These are phyloP conservation scores for Quercus bicolor DNA, from an alignment of 306 rosid genomes.

Conservation along the genomic window DNA sequence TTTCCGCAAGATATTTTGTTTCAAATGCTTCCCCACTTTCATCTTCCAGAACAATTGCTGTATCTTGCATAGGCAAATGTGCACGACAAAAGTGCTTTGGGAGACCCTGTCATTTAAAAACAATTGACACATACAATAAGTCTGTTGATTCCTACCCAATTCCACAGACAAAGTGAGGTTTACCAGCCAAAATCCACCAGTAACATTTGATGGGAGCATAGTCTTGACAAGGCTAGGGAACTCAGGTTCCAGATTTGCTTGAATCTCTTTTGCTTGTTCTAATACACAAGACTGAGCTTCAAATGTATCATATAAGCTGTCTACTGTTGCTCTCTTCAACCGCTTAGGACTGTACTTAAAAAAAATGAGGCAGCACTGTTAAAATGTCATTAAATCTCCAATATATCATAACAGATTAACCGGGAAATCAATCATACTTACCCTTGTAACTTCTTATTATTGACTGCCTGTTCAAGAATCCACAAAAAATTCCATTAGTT, in stretches of 20 bases:
- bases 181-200: constrained; percentile 58
- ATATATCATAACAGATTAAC: not conserved
- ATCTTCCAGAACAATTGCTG: constrained; percentile 44
- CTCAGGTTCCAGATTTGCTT: constrained; percentile 27
- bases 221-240: constrained; percentile 33
- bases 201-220: constrained; percentile 50
- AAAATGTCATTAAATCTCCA: not conserved
- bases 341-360: constrained; percentile 17
- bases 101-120: constrained; percentile 42
- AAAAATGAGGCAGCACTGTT: not conserved
- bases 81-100: constrained; percentile 32
- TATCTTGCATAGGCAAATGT: constrained; percentile 43
- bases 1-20: constrained; percentile 33
- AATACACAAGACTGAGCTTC: constrained; percentile 8
- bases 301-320: not conserved
- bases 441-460: constrained; percentile 16
- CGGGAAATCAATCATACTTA: not conserved
- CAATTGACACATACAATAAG: not conserved
- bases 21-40: constrained; percentile 25
- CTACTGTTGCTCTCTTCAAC: constrained; percentile 12
- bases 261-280: constrained; percentile 35
- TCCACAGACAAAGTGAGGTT: not conserved
- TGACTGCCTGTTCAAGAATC: constrained; percentile 15
- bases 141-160: not conserved
- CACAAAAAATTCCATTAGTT: not conserved